phyloP scores from a whole-genome alignment of 2,329 filamentous ascomycete species.

The Pseudodiploospora longispora region DNA sequence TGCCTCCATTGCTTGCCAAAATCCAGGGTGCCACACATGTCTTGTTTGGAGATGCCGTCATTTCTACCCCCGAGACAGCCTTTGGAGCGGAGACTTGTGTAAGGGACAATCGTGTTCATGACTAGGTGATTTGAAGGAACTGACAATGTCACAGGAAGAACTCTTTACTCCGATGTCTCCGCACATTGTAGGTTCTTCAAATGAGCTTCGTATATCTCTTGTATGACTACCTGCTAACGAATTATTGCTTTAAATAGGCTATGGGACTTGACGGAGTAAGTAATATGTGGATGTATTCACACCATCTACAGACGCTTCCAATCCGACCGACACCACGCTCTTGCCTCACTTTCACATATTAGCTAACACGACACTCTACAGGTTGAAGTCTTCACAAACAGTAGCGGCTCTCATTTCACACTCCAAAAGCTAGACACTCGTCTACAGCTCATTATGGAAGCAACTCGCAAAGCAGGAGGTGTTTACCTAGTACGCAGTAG shows the following conservation, averaged over 20 bases:
- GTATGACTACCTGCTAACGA: neutral
- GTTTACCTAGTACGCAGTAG: slow-evolving; percentile 40
- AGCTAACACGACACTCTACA: no score
- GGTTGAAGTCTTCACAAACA: slow-evolving; percentile 20
- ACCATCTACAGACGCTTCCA: neutral
- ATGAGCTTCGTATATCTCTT: neutral
- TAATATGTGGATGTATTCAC: slow-evolving; percentile 1
- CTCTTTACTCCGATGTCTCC: slow-evolving; percentile 5
- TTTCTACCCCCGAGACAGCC: slow-evolving; percentile 31
- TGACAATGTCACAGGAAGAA: neutral
- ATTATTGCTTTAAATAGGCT: neutral
- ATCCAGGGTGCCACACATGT: slow-evolving; percentile 32
- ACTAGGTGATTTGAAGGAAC: neutral
- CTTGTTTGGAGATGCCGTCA: slow-evolving; percentile 32
- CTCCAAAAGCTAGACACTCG: slow-evolving; percentile 58
- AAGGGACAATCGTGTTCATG: slow-evolving; percentile 23
- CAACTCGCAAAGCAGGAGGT: slow-evolving; percentile 54
- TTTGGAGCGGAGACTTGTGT: slow-evolving; percentile 31
- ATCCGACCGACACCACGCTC: neutral
- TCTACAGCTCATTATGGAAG: slow-evolving; percentile 57
- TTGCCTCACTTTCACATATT: no score
- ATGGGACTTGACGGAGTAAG: slow-evolving; percentile 5
- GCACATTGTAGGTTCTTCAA: neutral
- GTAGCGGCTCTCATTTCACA: slow-evolving; percentile 31
- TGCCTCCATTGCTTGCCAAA: slow-evolving; percentile 48